phyloP scores from a whole-genome alignment of 306 rosid species.

The Prunus kanzakura region DNA sequence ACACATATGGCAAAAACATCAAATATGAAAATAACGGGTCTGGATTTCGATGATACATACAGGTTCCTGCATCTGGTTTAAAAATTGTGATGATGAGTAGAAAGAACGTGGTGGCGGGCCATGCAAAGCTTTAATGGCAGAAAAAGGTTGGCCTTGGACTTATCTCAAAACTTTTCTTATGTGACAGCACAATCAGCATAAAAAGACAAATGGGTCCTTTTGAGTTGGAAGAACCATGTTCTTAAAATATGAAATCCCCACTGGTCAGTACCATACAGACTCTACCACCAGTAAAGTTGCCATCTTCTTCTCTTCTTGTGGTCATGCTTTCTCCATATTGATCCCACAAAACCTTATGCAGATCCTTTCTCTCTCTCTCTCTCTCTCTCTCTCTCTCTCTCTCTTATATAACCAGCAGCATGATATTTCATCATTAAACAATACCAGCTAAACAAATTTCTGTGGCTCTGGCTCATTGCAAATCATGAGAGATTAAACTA shows the following conservation, averaged over 20 bases:
- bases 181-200: slow-evolving; percentile 29
- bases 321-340: neutral
- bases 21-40: neutral
- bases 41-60: neutral
- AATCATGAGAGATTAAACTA: too few relatives aligned
- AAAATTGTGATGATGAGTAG: neutral
- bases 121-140: slow-evolving; percentile 27
- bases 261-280: neutral
- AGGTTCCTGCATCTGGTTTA: neutral
- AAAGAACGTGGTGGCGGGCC: slow-evolving; percentile 25
- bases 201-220: slow-evolving; percentile 54
- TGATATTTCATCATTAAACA: too few relatives aligned
- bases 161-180: neutral
- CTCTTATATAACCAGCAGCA: too few relatives aligned
- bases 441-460: too few relatives aligned
- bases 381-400: neutral
- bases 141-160: slow-evolving; percentile 54
- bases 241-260: neutral
- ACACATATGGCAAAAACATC: neutral
- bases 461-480: too few relatives aligned
- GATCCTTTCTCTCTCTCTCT: too few relatives aligned
- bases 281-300: neutral
- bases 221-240: neutral
- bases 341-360: neutral
- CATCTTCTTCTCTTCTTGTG: neutral